Base-by-base conservation (phyloP, 345 rosid genomes). In the Garcia nutans region DNA sequence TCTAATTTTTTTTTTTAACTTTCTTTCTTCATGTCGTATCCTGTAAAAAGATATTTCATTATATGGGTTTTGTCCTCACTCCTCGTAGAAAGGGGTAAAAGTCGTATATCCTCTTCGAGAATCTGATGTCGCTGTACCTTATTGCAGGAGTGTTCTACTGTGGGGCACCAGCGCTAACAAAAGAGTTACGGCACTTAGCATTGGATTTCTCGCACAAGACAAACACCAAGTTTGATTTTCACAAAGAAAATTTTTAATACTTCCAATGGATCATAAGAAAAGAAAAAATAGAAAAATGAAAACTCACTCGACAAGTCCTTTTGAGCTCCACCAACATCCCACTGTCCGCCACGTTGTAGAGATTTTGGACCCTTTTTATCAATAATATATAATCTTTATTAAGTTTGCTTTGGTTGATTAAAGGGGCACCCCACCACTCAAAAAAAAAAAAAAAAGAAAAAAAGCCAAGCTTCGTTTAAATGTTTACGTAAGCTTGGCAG, bases 111-210 rank as follows among this genome's bases (percentile, higher is more conserved):
- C 37, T 33, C 4, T 33, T 33, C 4, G 0, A 33, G 37, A 33
- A 33, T 33, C 4, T 33, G 37, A 33, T 33, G 37, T 33, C 2
- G 37, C 37, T 33, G n/a, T 33, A 31, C 42, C 20, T 60, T 4
- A 74, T 72, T 79, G 86, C 85, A 92, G 97, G 97, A 68, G 97
- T 92, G 76, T 92, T 92, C 33, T 92, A 90, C 31, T 92, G 97
- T 79, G 97, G 97, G 77, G 81, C 84, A 64, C 91, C 93, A 37
- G 89, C 85, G n/a, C 79, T 89, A 50, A 88, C 89, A n/a, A 88
- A 88, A 72, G 92, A 90, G 76, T 85, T 92, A 52, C 80, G 89
- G 66, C 89, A 89, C 54, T 81, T 90, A 45, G 97, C 97, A 67
- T 78, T 78, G 78, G 97, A 90, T 84, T 90, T 90, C 83, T 86